phyloP scores from a whole-genome alignment of 805 yeast genomes.

The Teunomyces gatunensis region DNA sequence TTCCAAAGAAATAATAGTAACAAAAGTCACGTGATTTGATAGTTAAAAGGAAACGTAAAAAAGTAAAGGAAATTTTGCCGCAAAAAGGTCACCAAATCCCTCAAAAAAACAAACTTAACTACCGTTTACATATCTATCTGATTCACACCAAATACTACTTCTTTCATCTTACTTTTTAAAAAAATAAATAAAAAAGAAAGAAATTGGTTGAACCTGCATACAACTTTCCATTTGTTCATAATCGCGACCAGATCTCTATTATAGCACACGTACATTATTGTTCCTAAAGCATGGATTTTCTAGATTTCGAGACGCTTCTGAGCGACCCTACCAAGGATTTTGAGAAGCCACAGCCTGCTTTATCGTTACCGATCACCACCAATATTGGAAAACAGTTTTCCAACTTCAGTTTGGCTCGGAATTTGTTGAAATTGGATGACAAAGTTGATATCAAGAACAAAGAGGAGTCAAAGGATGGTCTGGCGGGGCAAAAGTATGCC shows the following conservation, averaged over 20 bases:
- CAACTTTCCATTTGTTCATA: neutral
- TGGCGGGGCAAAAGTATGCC: conserved; percentile 49
- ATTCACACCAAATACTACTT: too few species aligned
- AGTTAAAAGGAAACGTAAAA: neutral
- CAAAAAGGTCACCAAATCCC: neutral
- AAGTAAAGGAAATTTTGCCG: neutral
- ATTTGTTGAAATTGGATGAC: conserved; percentile 24
- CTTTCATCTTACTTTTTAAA: too few species aligned
- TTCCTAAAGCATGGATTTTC: conserved; percentile 34
- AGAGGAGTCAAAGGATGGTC: conserved; percentile 10
- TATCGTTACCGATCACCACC: conserved; percentile 38
- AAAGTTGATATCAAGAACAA: conserved; percentile 6
- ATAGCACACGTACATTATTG: too few species aligned
- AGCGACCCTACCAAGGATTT: conserved; percentile 19
- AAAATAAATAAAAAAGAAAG: neutral
- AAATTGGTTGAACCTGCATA: neutral
- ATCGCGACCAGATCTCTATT: too few species aligned
- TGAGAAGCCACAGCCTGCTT: conserved; percentile 45
- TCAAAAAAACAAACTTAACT: too few species aligned
- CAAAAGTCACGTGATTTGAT: neutral
- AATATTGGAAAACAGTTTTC: conserved; percentile 35
- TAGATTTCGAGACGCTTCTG: conserved; percentile 37
- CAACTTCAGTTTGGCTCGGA: conserved; percentile 30
- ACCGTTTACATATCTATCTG: too few species aligned
- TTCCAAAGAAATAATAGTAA: neutral